Base-by-base conservation (phyloP, 495 filamentous ascomycete genomes). In the Pseudevernia furfuracea region DNA sequence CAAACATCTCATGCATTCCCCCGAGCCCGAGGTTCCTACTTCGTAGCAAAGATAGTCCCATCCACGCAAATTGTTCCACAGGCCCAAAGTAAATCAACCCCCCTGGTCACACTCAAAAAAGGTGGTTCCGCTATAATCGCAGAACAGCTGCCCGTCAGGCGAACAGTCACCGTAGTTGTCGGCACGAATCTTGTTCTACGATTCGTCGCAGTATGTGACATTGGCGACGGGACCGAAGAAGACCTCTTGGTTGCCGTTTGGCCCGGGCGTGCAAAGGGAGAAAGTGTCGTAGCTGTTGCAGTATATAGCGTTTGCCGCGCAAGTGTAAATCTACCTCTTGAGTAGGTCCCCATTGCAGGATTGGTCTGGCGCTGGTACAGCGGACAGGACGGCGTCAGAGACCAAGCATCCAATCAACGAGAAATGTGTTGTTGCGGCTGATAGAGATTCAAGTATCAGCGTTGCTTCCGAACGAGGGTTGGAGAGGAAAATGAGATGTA, bases 101-200 rank as follows among this genome's bases (percentile, higher is more conserved):
- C 2, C 46, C 46, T 46, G 19, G 43, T 46, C 43, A 46, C 43
- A 46, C 43, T 46, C 43, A 23, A 23, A 46, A 21, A 46, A 46
- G 21, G 21, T 10, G 17, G 1, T 19, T 46, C 43, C 43, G 21
- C 7, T 19, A 10, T 8, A 5, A 49, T 49, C 46, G 46, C 46
- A 49, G 23, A 49, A 49, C n/a, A 49, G 46, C 12, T 25, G n/a
- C 43, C 43, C 43, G 43, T 49, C 46, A 25, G 46, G 46, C 46
- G 46, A 49, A 49, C 46, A 49, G 23, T 49, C 46, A 25, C 23
- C 46, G 46, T 49, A 49, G 46, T 49, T 49, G 46, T 49, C 7
- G 46, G 46, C 23, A 14, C 46, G 46, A 49, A 49, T 23, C n/a
- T 25, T 25, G n/a, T 49, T 25, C 23, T 25, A 6, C 9, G 11